Conservation (phyloP, 148 eudicot genomes). For the Arctostaphylos glauca region DNA sequence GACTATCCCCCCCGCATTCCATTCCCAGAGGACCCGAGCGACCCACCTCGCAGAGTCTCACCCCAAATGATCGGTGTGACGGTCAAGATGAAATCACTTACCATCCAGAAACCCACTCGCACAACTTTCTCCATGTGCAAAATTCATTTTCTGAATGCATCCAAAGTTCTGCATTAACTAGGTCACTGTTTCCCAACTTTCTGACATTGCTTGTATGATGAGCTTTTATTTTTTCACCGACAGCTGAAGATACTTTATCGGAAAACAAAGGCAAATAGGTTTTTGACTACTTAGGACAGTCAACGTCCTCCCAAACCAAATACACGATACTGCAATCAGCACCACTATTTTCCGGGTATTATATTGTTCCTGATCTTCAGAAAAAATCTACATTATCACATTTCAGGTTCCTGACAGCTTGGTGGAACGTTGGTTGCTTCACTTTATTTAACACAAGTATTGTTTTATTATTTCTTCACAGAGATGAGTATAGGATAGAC, state of each 20-base stretch:
- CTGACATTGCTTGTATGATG: neutral
- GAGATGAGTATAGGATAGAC: neutral
- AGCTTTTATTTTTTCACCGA: neutral
- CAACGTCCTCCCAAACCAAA: neutral
- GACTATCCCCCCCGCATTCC: no score
- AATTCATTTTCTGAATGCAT: neutral
- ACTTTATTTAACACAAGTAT: neutral
- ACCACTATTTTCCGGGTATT: neutral
- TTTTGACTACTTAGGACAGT: neutral
- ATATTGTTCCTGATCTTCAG: neutral
- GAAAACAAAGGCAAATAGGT: neutral
- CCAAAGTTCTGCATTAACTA: neutral
- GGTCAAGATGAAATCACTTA: neutral
- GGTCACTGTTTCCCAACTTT: constrained; percentile 8
- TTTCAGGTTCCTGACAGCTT: neutral
- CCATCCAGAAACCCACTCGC: neutral
- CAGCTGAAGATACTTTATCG: neutral
- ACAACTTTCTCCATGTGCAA: neutral
- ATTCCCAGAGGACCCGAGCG: no score
- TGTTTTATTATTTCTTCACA: neutral
- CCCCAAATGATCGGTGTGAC: no score
- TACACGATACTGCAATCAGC: neutral
- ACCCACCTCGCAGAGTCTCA: no score
- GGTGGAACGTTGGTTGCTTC: neutral
- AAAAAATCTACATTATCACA: neutral